Conservation (phyloP, 495 filamentous ascomycete genomes). For the Penicillium chermesinum region DNA sequence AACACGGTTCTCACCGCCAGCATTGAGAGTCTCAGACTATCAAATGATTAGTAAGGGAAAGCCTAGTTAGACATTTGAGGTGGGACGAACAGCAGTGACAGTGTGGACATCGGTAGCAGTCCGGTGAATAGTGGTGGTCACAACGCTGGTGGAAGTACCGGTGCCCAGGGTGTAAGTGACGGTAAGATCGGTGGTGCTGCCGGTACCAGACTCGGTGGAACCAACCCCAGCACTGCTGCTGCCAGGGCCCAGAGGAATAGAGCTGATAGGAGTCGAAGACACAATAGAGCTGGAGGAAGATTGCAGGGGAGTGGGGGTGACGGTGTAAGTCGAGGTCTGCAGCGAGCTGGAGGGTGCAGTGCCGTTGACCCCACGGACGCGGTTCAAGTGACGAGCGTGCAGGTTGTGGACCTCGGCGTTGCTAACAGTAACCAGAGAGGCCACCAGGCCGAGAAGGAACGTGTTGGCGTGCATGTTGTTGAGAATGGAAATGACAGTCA, state of each 20-base stretch:
- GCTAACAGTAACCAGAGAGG: slow-evolving; percentile 41
- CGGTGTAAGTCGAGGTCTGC: slow-evolving; percentile 7
- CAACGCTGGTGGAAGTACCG: slow-evolving; percentile 49
- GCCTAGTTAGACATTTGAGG: not conserved
- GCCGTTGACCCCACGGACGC: slow-evolving; percentile 13
- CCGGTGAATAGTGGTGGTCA: slow-evolving; percentile 53
- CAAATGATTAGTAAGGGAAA: slow-evolving; percentile 8
- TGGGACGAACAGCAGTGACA: slow-evolving; percentile 34
- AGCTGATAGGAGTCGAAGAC: slow-evolving; percentile 2
- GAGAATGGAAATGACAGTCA: slow-evolving; percentile 17
- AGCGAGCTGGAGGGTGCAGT: slow-evolving; percentile 11
- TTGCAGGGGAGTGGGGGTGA: not conserved
- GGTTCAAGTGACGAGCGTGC: slow-evolving; percentile 31
- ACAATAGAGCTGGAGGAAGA: not conserved
- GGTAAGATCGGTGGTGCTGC: slow-evolving; percentile 23
- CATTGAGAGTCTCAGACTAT: slow-evolving; percentile 9
- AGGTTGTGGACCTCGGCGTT: slow-evolving; percentile 37
- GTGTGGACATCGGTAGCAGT: slow-evolving; percentile 39
- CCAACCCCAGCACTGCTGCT: slow-evolving; percentile 4
- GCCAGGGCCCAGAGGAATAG: slow-evolving; percentile 5
- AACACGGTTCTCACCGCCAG: slow-evolving; percentile 3
- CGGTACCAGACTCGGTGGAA: slow-evolving; percentile 3
- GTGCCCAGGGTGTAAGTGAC: slow-evolving; percentile 57
- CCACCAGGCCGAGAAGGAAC: slow-evolving; percentile 43
- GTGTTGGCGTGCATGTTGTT: slow-evolving; percentile 42